Evolutionary conservation across 1,284 basidiomycete genomes (phyloP), one percentile per base, ranked within the genome.

Genomic region (Puccinia polysora): DNA sequence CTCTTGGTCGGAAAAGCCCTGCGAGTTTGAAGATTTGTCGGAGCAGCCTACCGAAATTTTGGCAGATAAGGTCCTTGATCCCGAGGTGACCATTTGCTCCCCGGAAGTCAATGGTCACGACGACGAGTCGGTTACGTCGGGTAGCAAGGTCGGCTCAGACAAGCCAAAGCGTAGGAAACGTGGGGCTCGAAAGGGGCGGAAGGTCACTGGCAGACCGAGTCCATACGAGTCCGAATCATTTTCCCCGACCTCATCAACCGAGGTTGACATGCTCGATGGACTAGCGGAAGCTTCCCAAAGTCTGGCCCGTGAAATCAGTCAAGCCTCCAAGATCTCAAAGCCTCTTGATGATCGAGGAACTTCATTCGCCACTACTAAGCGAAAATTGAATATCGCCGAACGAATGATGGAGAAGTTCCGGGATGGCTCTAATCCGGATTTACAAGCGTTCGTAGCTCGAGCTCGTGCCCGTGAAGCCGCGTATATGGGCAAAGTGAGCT

Each of bases 371-470:
- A 53, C 50, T 2, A 40, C 47, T 20, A 71, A 62, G 18, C 5
- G 50, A 18, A 62, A 63, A 63, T 20, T 62, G 50, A 71, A 63
- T 40, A 40, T 71, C 10, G 68, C 68, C 10, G 68, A 71, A 63
- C 30, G 68, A 14, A 71, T 71, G 68, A 63, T 71, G 56, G 68
- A 71, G 38, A 62, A 63, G 28, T 71, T 71, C 45, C 56, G 68
- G 20, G 68, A 71, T 34, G 68, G 68, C 12, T 40, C 32, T 4
- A 71, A 71, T 55, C 59, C 68, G n/a, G 68, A 71, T 63, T 52
- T 60, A n/a, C 56, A 62, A 43, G 68, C 68, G 1, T 71, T 71
- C 55, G 59, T 59, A 4, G 68, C 68, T 38, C 28, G 49, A 53
- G 59, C 58, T 30, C 40, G 56, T 40, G 56, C 68, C n/a, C 40